Evolutionary conservation across 805 yeast species (phyloP), one percentile per base, ranked within the genome.

Genomic region (Metschnikowia picachoensis): DNA sequence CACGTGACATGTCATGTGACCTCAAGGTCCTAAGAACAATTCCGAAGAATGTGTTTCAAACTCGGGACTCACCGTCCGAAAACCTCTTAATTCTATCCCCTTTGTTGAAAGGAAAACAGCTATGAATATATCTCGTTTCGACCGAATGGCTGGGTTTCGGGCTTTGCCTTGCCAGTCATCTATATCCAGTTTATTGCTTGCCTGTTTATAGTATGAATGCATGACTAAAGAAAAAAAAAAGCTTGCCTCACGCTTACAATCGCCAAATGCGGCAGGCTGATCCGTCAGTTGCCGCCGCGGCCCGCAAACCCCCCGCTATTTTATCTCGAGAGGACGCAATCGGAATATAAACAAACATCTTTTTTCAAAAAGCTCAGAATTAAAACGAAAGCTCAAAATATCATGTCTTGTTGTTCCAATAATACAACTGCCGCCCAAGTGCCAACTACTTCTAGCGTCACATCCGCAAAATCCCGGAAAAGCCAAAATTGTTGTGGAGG

Each of bases 401-500:
- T 6, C n/a, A 55, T 52, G 55, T 41, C 62, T 25, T 45, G 58
- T 35, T 51, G 60, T 41, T 51, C 56, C 30, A 41, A 53, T 32
- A 53, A 47, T 15, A 16, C 36, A 20, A 8, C 32, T 13, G 14
- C 43, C n/a, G 31, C 53, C 30, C 46, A 58, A 30, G 49, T 56
- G 20, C 43, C 60, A 9, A 37, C 46, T 10, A 52, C 41, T 10
- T 36, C 45, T 4, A 44, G 35, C 38, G 43, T 46, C 4, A 38
- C 58, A 8, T 39, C 59, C 15, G 43, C 59, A 30, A 46, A 49
- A 35, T 15, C 52, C 7, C 39, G 49, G 20, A 47, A 54, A 35
- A 31, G 51, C 9, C 38, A 28, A 27, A 39, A 39, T 27, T 53
- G 57, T n/a, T 69, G 74, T 46, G 67, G 73, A 41, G 46, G 52